These are phyloP conservation scores for Salix koriyanagi DNA, from an alignment of 345 rosid species.

Conservation along the genomic window DNA sequence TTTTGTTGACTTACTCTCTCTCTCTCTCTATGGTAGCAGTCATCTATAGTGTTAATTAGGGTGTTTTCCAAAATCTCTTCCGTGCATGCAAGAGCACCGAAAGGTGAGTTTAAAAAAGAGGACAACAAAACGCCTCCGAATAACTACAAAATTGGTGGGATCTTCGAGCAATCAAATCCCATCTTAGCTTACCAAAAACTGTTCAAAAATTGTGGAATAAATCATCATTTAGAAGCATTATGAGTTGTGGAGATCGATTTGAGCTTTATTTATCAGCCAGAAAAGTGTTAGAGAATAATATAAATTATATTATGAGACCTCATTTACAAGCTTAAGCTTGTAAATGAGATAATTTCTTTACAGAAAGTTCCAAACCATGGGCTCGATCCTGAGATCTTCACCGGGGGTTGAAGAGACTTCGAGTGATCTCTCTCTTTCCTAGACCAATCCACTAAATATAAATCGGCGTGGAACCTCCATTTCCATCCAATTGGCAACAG, in stretches of 20 bases:
- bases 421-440: background rate
- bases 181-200: background rate
- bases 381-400: background rate
- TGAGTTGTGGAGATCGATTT: background rate
- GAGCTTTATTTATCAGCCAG: background rate
- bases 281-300: too few relatives aligned
- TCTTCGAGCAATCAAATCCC: background rate
- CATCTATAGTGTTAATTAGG: background rate
- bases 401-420: background rate
- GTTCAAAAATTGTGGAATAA: background rate
- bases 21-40: background rate
- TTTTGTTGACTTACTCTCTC: background rate
- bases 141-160: background rate
- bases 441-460: background rate
- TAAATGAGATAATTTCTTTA: too few relatives aligned
- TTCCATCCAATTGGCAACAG: background rate
- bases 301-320: too few relatives aligned
- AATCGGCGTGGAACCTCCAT: background rate
- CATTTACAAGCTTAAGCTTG: too few relatives aligned
- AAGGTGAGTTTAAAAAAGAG: background rate
- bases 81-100: background rate
- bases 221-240: background rate
- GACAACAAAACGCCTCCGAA: background rate
- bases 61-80: background rate
- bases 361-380: background rate